Evolutionary conservation across 805 yeast species (phyloP), one percentile per base, ranked within the genome.

Genomic region (Middelhovenomyces tepae): DNA sequence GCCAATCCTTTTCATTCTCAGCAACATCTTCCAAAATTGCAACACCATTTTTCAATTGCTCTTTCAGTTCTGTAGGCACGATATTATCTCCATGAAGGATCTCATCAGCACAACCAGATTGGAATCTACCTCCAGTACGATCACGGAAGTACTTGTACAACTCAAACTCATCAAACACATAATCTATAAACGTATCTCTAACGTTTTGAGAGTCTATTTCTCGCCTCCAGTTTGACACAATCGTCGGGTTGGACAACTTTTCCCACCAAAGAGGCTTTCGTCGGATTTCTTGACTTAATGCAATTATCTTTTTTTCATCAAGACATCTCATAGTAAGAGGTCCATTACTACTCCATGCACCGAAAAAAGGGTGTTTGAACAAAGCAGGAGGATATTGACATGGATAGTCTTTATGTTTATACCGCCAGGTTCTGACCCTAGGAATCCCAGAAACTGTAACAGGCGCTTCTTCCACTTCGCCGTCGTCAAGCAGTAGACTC

Each of bases 81-180:
- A 45, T 45, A 1, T 23, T 21, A 36, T 51, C 57, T 19, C 17
- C 36, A n/a, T 43, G 36, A 21, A 47, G 48, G 11, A 40, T 44
- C 32, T 50, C 54, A 34, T 47, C 57, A 27, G 36, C 25, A 3
- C 40, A 48, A 25, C 45, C 37, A n/a, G 17, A 16, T 18, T 31
- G 37, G 40, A 44, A 54, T 14, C 38, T 43, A 11, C 19, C 22
- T 21, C 36, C 45, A 7, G 31, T 16, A 7, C 36, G 24, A 3
- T 26, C 17, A 18, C 50, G 34, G 22, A 41, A 20, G 5, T 29
- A 27, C 14, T 50, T 54, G 28, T 46, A 52, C 54, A 59, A 57
- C 26, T 46, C 46, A 32, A 61, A 48, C 36, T 62, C 66, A 22
- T 36, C 39, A 22, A 57, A 29, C 2, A 48, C 52, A 33, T 43